phyloP scores from a whole-genome alignment of 805 yeast species.

The Starmerella roubikii region DNA sequence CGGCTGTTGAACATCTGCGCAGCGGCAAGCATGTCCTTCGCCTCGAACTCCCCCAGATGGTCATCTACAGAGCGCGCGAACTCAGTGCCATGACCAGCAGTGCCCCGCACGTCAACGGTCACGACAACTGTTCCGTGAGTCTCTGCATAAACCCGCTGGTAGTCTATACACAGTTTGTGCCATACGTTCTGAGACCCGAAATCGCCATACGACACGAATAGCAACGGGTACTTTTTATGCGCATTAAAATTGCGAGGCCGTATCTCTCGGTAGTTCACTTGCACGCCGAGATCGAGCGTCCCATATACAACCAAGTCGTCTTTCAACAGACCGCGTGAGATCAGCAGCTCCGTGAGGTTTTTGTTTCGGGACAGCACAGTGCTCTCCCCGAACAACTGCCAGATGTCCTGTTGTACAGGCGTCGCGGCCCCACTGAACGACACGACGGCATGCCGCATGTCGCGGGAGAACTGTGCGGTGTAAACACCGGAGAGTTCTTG shows the following conservation, averaged over 20 bases:
- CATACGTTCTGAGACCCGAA: constrained; percentile 82
- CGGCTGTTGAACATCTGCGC: constrained; percentile 57
- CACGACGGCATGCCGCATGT: constrained; percentile 54
- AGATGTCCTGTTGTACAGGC: constrained; percentile 50
- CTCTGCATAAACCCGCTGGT: constrained; percentile 66
- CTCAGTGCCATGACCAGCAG: constrained; percentile 72
- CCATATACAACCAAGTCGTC: constrained; percentile 35
- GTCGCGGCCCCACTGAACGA: constrained; percentile 74
- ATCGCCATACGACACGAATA: constrained; percentile 88
- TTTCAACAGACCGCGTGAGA: constrained; percentile 31
- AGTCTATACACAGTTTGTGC: constrained; percentile 45
- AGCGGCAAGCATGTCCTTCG: constrained; percentile 73
- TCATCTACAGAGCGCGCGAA: constrained; percentile 74
- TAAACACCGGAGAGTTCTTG: constrained; percentile 67
- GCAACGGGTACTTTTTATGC: constrained; percentile 57
- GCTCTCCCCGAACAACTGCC: constrained; percentile 24
- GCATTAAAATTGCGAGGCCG: constrained; percentile 59
- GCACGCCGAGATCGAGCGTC: constrained; percentile 30
- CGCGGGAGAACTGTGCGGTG: constrained; percentile 62
- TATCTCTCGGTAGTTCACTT: constrained; percentile 59
- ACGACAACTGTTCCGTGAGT: constrained; percentile 74
- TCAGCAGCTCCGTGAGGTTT: constrained; percentile 20
- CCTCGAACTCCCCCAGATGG: constrained; percentile 67
- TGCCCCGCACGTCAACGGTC: constrained; percentile 94
- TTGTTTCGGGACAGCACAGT: constrained; percentile 20